Base-by-base conservation (phyloP, 805 yeast species). In the Nakazawaea ishiwadae region DNA sequence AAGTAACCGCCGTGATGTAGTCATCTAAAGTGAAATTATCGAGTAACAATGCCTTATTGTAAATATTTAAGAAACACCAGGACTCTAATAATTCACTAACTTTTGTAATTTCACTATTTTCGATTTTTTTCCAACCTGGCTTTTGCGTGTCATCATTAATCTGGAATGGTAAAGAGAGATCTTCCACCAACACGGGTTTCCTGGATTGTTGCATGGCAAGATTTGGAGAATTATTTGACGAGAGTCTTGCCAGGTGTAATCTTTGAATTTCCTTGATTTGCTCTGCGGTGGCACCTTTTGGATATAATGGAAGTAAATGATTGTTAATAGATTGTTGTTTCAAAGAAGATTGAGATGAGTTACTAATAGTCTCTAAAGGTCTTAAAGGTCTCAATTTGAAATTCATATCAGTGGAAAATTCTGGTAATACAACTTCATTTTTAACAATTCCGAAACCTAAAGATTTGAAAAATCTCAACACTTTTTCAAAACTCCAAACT, bases 1-100 rank as follows among this genome's bases (percentile, higher is more conserved):
- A 66, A 29, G 65, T 63, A 62, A 82, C 56, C 9, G 77, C 80
- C 41, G 76, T 75, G 6, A 82, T 55, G 52, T 76, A 84, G 49
- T 83, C 95, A 60, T 87, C 96, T 62, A 84, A 85, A 0, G 91
- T 81, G 51, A 85, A 81, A 0, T 83, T 73, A 51, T 82, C 88
- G n/a, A 88, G 60, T 4, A 71, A 55, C 24, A 87, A 62, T 1
- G 87, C 77, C 27, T 71, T 70, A 49, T 79, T 76, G 57, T 80
- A 87, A 38, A 84, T 71, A 55, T 85, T 85, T 21, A 86, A 58
- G 52, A 87, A 88, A 1, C 76, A 66, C 95, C 95, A 88, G 3
- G 73, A 58, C 51, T 85, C 90, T 18, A 88, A 55, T 1, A 82
- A 71, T 37, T 73, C 75, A 1, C 63, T 56, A 11, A 55, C 48